phyloP scores from a whole-genome alignment of 2,329 filamentous ascomycete genomes.

The Alternaria burnsii region DNA sequence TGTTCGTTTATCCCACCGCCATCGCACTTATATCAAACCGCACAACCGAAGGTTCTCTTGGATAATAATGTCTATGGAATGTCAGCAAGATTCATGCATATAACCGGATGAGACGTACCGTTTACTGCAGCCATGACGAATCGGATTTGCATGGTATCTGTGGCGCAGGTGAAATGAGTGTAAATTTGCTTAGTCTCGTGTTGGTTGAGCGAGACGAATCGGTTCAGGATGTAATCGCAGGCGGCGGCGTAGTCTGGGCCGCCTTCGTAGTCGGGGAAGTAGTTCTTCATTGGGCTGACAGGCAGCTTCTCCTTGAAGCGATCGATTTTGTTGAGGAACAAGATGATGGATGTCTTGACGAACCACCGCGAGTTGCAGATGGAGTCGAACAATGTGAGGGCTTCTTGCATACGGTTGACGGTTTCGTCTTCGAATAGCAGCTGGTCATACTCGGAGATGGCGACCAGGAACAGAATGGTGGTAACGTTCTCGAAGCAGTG shows the following conservation, averaged over 20 bases:
- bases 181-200: slow-evolving; percentile 99
- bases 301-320: slow-evolving; percentile 78
- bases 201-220: slow-evolving; percentile 97
- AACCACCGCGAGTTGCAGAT: slow-evolving; percentile 79
- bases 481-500: slow-evolving; percentile 99
- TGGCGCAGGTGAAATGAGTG: slow-evolving; percentile 98
- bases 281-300: slow-evolving; percentile 77
- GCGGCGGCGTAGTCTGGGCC: slow-evolving; percentile 94
- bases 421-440: slow-evolving; percentile 96
- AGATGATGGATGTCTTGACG: slow-evolving; percentile 75
- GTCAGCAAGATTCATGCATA: slow-evolving; percentile 53
- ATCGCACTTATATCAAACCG: slow-evolving; percentile 81
- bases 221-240: slow-evolving; percentile 98
- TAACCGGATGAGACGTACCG: slow-evolving; percentile 65
- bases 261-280: slow-evolving; percentile 80
- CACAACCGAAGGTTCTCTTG: slow-evolving; percentile 98
- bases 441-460: slow-evolving; percentile 97
- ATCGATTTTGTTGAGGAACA: slow-evolving; percentile 80
- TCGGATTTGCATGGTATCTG: slow-evolving; percentile 97
- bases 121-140: slow-evolving; percentile 99
- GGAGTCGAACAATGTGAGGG: slow-evolving; percentile 74
- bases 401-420: slow-evolving; percentile 78
- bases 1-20: slow-evolving; percentile 36
- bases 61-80: slow-evolving; percentile 89
- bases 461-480: slow-evolving; percentile 94